Base-by-base conservation (phyloP, 768 basidiomycete species). In the Kwoniella europaea region DNA sequence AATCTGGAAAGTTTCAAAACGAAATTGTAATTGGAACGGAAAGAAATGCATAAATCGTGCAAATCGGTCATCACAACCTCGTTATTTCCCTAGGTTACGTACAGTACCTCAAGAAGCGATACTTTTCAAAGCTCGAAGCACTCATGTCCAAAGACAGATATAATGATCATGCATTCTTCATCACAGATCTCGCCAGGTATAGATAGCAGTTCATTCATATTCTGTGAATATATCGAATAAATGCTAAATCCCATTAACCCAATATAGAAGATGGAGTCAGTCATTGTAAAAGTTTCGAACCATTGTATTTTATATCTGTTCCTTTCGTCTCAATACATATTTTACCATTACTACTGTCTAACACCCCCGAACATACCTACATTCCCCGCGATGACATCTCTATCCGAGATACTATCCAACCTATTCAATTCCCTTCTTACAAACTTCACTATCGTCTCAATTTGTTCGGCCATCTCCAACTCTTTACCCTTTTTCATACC, bases 371-470 rank as follows among this genome's bases (percentile, higher is more conserved):
- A 85, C 41, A 73, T 68, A 5, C 84, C 84, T 3, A 84, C 79
- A 53, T 80, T 74, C 3, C 82, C 83, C 20, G 68, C 71, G 15
- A 82, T 29, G 29, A 87, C 80, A 56, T 82, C 82, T 52, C 84
- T 84, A 70, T 90, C 89, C 1, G 85, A 76, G 27, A 90, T 71
- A 24, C 67, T 69, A 68, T 95, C 91, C 42, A 97, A 85, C 63
- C 93, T 82, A 18, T 85, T 85, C 43, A 91, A 84, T 85, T 96
- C 94, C 64, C 88, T 85, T 58, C 94, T 86, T 18, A 92, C 82
- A 75, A 92, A 95, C 46, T 79, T 81, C 12, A 91, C 90, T 16
- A 94, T 82, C 27, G 86, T 86, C 24, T 90, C 87, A 88, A 97
- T 90, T 10, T 90, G 86, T 78, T 90, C 87, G 1, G 92, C 91